phyloP scores from a whole-genome alignment of 2,329 filamentous ascomycete species.

The Magnaporthiopsis rhizophila region DNA sequence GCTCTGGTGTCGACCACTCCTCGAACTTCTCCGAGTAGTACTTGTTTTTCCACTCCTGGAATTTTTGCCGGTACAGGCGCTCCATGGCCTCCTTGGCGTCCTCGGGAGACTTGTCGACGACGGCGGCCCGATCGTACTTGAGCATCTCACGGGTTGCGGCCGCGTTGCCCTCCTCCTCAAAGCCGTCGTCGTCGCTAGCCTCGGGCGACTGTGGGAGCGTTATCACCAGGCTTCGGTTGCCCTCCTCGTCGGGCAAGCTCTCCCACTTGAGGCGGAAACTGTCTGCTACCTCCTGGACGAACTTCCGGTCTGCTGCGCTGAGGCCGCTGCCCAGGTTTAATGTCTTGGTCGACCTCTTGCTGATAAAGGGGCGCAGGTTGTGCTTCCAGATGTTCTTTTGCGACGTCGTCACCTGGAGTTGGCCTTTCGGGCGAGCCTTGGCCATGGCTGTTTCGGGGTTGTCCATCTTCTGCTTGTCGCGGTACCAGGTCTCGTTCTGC shows the following conservation, averaged over 20 bases:
- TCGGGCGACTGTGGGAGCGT: slow-evolving; percentile 31
- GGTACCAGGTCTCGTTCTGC: slow-evolving; percentile 85
- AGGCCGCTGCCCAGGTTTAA: slow-evolving; percentile 68
- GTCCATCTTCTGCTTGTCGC: slow-evolving; percentile 61
- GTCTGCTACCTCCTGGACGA: slow-evolving; percentile 78
- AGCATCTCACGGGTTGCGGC: slow-evolving; percentile 81
- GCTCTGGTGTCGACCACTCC: slow-evolving; percentile 67
- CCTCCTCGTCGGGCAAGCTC: slow-evolving; percentile 49
- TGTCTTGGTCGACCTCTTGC: slow-evolving; percentile 53
- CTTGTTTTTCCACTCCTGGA: slow-evolving; percentile 85
- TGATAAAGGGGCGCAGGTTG: slow-evolving; percentile 74
- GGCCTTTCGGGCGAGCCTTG: slow-evolving; percentile 47
- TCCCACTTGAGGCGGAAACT: slow-evolving; percentile 49
- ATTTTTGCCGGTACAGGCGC: slow-evolving; percentile 82
- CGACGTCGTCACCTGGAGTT: slow-evolving; percentile 65
- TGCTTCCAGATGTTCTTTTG: slow-evolving; percentile 79
- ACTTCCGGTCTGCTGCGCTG: slow-evolving; percentile 81
- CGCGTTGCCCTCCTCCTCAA: slow-evolving; percentile 76
- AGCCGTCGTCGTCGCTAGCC: slow-evolving; percentile 54
- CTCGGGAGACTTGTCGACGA: slow-evolving; percentile 70
- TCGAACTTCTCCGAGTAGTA: slow-evolving; percentile 84
- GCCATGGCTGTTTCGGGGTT: slow-evolving; percentile 57
- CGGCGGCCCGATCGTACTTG: slow-evolving; percentile 82
- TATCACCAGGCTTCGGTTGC: slow-evolving; percentile 43
- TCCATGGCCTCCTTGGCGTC: slow-evolving; percentile 74